Conservation (phyloP, 2,329 filamentous ascomycete genomes). For the Talaromyces sp. region DNA sequence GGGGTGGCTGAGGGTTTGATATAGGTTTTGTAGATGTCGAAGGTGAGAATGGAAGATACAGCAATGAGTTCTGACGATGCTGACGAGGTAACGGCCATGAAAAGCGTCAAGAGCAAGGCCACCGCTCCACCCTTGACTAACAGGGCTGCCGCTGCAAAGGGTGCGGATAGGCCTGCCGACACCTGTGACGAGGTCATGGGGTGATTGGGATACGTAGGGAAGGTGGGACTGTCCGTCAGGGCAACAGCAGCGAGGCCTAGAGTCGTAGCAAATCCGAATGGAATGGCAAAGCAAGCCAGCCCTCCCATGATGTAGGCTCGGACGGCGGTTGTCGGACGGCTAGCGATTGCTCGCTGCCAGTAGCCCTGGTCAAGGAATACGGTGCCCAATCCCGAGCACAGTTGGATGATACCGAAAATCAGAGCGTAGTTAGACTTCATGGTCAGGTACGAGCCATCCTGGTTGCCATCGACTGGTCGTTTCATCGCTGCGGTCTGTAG, state of each 20-base stretch:
- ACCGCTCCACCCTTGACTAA: slow-evolving; percentile 22
- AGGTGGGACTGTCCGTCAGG: slow-evolving; percentile 38
- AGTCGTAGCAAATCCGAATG: slow-evolving; percentile 44
- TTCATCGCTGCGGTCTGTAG: too few relatives aligned
- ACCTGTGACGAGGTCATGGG: slow-evolving; percentile 18
- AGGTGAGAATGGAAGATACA: slow-evolving; percentile 17
- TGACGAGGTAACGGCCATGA: slow-evolving; percentile 22
- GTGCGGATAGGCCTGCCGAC: slow-evolving; percentile 20
- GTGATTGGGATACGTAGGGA: slow-evolving; percentile 36
- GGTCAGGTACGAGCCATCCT: too few relatives aligned
- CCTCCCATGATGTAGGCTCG: slow-evolving; percentile 38
- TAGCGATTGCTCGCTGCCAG: slow-evolving; percentile 44
- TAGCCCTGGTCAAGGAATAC: too few relatives aligned
- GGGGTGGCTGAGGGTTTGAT: slow-evolving; percentile 15
- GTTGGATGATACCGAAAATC: too few relatives aligned
- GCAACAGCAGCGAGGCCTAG: slow-evolving; percentile 44
- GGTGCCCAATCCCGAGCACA: too few relatives aligned
- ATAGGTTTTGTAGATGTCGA: slow-evolving; percentile 18
- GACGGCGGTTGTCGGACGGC: slow-evolving; percentile 33
- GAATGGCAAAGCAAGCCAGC: slow-evolving; percentile 47
- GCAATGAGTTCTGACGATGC: slow-evolving; percentile 17
- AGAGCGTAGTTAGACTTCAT: too few relatives aligned
- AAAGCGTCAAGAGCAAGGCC: slow-evolving; percentile 21
- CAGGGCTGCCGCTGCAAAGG: slow-evolving; percentile 20
- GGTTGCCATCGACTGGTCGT: too few relatives aligned